Evolutionary conservation across 2,329 filamentous ascomycete genomes (phyloP), one percentile per base, ranked within the genome.

Genomic region (Aquanectria penicillioides): DNA sequence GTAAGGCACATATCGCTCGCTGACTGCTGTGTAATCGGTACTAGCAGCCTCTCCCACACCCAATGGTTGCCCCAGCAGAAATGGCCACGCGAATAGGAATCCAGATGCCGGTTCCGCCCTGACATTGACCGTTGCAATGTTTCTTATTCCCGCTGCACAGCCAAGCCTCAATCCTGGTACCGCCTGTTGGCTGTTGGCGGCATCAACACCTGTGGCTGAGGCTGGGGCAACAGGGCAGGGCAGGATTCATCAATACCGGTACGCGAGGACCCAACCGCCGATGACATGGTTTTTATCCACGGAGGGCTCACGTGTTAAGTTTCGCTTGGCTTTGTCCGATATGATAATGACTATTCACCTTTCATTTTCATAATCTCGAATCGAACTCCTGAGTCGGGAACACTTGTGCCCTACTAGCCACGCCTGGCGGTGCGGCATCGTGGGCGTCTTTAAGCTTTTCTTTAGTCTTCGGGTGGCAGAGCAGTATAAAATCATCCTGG

Each of bases 61-160:
- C 41, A 46, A 46, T 46, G 18, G 54, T 57, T 46, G 38, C 38
- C 41, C 29, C 36, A 28, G 36, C 23, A 25, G 20, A 17, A 29
- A 20, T n/a, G 29, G 22, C n/a, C 29, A 41, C 25, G 15, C 31
- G 23, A 49, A 41, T 56, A 22, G 37, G 22, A 37, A 49, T 44
- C 31, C 9, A 12, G 6, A 15, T 13, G 26, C 22, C 6, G 20
- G 26, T 26, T 23, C 34, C 11, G 31, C 15, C 47, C 46, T 51
- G 26, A 23, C 47, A 52, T 57, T 23, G 15, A 47, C 54, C 40
- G 47, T 52, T 57, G 31, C 38, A 44, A 9, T n/a, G 18, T 51
- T 28, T 25, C 43, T 47, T 47, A 33, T 55, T 51, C 25, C 54
- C 46, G 54, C 52, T 43, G 13, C 41, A 31, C 26, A 15, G 25